Base-by-base conservation (phyloP, 345 rosid species). In the Salix suchowensis region DNA sequence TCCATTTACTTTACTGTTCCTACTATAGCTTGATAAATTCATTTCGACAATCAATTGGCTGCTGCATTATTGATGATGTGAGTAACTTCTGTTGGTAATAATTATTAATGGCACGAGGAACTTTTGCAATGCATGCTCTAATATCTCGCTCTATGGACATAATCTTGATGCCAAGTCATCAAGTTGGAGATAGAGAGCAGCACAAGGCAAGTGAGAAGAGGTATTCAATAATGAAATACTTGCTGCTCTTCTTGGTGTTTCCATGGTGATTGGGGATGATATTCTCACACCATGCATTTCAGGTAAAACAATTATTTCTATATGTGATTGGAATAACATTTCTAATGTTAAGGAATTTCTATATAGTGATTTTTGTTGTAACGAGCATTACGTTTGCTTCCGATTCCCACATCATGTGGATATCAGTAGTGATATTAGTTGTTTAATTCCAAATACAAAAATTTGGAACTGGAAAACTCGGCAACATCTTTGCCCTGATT, bases 391-490 rank as follows among this genome's bases (percentile, higher is more conserved):
- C 71, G 77, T n/a, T 76, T 40, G 87, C 86, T 60, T 58, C 80
- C 18, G 19, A 65, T 3, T 26, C 58, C 32, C 9, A 42, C 3
- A 24, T 83, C 65, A 74, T 78, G 62, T 83, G 88, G 89, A 85
- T 77, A 40, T 87, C 89, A 15, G 81, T 74, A 2, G 84, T 12
- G 2, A 88, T 90, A 14, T 69, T 86, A 79, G 65, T 88, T 7
- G 15, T 77, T 23, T 79, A 88, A n/a, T 87, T 90, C 78, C n/a
- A 52, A 76, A 73, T 85, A 24, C 88, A 90, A 61, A 79, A 86
- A 44, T 79, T 85, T 58, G 91, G 91, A 71, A 87, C 91, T 0
- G 82, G 86, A 50, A 90, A 86, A 83, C 85, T 88, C 7, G 91
- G 89, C 28, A 85, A 82, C 70, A 70, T 26, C 13, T 88, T 88